Percentiles rank a stretch among this genome's conserved stretches.
These are phyloP conservation scores for Lunularia cruciata DNA, from an alignment of 225 moss, liverwort and hornwort species.

Conservation along the genomic window DNA sequence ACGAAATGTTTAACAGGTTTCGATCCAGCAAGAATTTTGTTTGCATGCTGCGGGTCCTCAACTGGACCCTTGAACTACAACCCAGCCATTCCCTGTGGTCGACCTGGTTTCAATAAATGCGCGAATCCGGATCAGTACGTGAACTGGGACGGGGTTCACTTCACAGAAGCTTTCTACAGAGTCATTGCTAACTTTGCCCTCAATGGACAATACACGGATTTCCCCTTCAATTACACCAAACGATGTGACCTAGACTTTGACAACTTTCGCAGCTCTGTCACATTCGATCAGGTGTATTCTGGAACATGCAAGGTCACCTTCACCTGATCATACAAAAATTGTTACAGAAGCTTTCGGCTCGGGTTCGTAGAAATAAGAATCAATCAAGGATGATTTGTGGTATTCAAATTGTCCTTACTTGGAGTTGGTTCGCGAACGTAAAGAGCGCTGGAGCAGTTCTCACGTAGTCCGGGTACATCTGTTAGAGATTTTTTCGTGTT, in stretches of 20 bases:
- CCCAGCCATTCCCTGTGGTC: conserved; percentile 6
- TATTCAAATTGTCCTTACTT: too few relatives aligned
- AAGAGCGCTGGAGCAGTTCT: too few relatives aligned
- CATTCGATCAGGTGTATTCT: background rate
- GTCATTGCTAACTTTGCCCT: conserved; percentile 41
- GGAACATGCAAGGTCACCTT: background rate
- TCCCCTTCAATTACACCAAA: conserved; percentile 38
- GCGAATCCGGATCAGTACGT: conserved; percentile 37
- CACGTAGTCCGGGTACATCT: too few relatives aligned
- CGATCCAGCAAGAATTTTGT: background rate
- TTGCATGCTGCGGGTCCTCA: conserved; percentile 43
- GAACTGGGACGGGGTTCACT: conserved; percentile 70
- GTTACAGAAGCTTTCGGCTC: too few relatives aligned
- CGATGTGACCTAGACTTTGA: background rate
- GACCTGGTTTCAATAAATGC: too few relatives aligned
- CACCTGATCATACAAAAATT: too few relatives aligned
- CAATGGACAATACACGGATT: conserved; percentile 46
- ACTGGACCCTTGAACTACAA: conserved; percentile 38
- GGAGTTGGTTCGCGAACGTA: too few relatives aligned
- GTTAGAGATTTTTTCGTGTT: too few relatives aligned
- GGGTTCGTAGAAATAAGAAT: too few relatives aligned
- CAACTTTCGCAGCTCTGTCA: background rate
- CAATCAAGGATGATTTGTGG: too few relatives aligned
- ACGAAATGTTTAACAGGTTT: background rate
- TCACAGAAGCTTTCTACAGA: conserved; percentile 61